Evolutionary conservation across 2,329 filamentous ascomycete species (phyloP), one percentile per base, ranked within the genome.

Genomic region (Calonectria pteridis): DNA sequence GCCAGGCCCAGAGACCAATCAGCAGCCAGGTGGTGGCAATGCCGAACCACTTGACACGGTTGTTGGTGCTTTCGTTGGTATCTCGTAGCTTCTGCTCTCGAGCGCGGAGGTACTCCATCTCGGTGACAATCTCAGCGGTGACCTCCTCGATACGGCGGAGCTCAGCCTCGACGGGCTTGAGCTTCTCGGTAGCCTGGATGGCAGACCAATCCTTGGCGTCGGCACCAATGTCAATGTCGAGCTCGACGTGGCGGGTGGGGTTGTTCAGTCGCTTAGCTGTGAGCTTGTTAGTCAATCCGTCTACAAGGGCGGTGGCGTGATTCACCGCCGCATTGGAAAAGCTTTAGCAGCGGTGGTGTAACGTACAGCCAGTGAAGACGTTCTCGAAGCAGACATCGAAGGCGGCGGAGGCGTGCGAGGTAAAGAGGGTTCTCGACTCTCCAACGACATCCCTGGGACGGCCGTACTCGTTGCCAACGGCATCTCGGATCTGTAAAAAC

Each of bases 61-160:
- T 97, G 87, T 99, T 99, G 78, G 97, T 99, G 89, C 96, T 98
- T 93, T 99, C 97, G 86, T 99, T 99, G 80, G 97, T 99, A 87
- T 99, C 96, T 84, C 97, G 91, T 81, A 99, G 91, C 89, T 95
- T 98, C 91, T 98, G 95, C 89, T 99, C 97, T 81, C 97, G 92
- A 49, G 86, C 81, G 78, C 97, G 92, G 81, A 99, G 91, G 87
- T 98, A 99, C 77, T 98, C 96, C 96, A 99, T 98, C 90, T 98
- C 96, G 76, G 86, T 86, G 63, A 98, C 96, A 77, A 98, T 92
- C 87, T 98, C 96, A 77, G 89, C 90, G 49, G 98, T 94, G 83
- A 96, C 90, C 87, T 98, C 97, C 85, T 98, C 95, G 82, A 98
- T 94, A 79, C 95, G 93, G 82, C 96, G 93, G 82, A 99, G 91